A percentile compares a stretch with the other conserved stretches of the same genome.
Evolutionary conservation across 441 rosid species (phyloP).

Genomic region (Populus trichocarpa): DNA sequence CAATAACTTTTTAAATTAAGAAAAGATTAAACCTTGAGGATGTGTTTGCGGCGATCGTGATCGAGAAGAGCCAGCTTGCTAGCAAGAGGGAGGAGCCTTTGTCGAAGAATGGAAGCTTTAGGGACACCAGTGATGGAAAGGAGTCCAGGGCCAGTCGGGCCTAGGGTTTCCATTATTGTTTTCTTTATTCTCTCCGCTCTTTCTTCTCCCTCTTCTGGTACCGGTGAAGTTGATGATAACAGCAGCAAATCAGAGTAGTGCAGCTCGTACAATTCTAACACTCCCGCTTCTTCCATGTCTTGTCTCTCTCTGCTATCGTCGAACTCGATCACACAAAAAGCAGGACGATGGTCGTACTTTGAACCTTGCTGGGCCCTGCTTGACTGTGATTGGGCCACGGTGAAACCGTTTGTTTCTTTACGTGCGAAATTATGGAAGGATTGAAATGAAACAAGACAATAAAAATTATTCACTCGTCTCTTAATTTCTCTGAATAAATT

Average conservation of each 20-base stretch:
- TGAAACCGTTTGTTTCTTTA: no score
- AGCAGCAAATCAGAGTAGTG: slow-evolving; percentile 48
- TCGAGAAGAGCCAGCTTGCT: background rate
- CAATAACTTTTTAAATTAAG: background rate
- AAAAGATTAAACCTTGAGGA: slow-evolving; percentile 53
- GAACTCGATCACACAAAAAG: background rate
- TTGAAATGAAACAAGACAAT: background rate
- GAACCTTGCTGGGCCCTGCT: background rate
- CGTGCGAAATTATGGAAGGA: background rate
- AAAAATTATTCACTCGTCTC: background rate
- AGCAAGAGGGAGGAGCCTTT: slow-evolving; percentile 45
- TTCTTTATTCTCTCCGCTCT: slow-evolving; percentile 32
- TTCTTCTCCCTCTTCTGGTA: slow-evolving; percentile 19
- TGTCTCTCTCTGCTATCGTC: background rate
- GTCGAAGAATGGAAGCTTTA: slow-evolving; percentile 51
- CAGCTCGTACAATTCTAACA: slow-evolving; percentile 49
- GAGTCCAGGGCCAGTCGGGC: slow-evolving; percentile 67
- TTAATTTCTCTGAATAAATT: background rate
- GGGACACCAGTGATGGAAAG: slow-evolving; percentile 63
- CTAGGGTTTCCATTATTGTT: slow-evolving; percentile 59
- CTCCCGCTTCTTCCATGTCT: slow-evolving; percentile 40
- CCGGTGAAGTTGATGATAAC: slow-evolving; percentile 28
- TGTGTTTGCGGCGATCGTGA: slow-evolving; percentile 42
- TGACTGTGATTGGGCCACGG: background rate
- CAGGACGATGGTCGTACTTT: background rate